Percentiles rank a stretch among this genome's conserved stretches.
Conservation (phyloP, 495 filamentous ascomycete genomes). For the Penicillium salamii region DNA sequence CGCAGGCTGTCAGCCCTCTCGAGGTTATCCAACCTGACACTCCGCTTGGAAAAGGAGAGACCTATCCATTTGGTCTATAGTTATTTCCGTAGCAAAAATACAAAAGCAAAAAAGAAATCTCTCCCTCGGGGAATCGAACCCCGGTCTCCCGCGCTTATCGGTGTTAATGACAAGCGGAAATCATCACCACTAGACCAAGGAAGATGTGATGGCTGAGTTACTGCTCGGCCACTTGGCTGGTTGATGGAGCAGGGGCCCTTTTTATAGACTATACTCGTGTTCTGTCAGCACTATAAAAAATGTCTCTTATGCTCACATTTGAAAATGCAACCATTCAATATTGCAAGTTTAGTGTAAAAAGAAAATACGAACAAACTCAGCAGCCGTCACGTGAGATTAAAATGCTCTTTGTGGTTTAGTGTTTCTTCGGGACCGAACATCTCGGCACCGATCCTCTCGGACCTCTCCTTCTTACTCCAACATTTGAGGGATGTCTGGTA, state of each 20-base stretch:
- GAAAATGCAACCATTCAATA: no score
- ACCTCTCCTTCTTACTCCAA: no score
- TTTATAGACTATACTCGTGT: no score
- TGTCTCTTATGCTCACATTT: no score
- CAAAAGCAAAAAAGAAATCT: constrained; percentile 28
- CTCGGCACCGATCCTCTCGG: neutral
- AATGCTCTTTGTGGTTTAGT: constrained; percentile 8
- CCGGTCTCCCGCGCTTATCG: constrained; percentile 49
- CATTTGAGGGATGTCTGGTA: neutral
- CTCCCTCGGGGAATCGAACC: constrained; percentile 54
- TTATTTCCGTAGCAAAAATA: neutral
- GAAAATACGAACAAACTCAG: no score
- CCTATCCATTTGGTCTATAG: constrained; percentile 57
- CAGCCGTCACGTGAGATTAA: neutral
- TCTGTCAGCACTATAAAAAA: no score
- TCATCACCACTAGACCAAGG: constrained; percentile 53
- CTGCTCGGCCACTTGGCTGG: constrained; percentile 29
- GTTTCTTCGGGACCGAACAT: neutral
- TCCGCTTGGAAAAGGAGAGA: constrained; percentile 45
- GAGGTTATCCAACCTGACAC: constrained; percentile 52
- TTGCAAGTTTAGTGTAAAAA: no score
- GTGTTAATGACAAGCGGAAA: constrained; percentile 52
- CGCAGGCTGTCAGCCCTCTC: constrained; percentile 48
- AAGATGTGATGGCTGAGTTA: constrained; percentile 28
- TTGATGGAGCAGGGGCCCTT: neutral